Percentiles rank a stretch among this genome's conserved stretches.
phyloP scores from a whole-genome alignment of 2,329 filamentous ascomycete genomes.

The Ceratocystis cacaofunesta region DNA sequence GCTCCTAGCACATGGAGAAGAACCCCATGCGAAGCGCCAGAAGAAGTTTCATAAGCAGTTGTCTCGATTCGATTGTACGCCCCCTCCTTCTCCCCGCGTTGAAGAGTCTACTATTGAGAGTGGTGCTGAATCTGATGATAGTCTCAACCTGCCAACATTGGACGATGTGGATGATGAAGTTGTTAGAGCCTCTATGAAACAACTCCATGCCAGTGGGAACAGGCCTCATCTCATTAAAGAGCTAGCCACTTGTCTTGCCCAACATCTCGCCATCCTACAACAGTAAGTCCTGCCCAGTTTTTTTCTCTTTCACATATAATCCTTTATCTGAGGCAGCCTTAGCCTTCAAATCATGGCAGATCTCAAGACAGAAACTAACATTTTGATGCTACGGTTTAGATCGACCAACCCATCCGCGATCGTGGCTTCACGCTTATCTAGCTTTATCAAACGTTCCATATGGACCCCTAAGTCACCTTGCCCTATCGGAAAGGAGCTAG shows the following conservation, averaged over 20 bases:
- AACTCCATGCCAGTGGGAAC: conserved; percentile 80
- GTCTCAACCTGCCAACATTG: conserved; percentile 55
- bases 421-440: conserved; percentile 78
- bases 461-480: conserved; percentile 69
- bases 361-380: background rate
- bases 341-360: conserved; percentile 2
- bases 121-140: conserved; percentile 89
- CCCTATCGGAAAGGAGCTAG: conserved; percentile 82
- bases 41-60: conserved; percentile 25
- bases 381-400: conserved; percentile 33
- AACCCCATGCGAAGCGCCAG: conserved; percentile 46
- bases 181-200: conserved; percentile 75
- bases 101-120: conserved; percentile 51
- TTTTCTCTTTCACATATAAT: background rate
- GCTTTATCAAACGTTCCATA: conserved; percentile 74
- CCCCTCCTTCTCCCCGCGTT: conserved; percentile 32
- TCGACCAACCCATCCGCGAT: conserved; percentile 92
- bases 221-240: conserved; percentile 91
- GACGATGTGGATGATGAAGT: conserved; percentile 88
- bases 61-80: conserved; percentile 51
- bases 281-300: conserved; percentile 50
- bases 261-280: conserved; percentile 67
- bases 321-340: no score
- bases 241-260: conserved; percentile 64
- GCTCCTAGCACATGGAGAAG: conserved; percentile 20